Percentiles rank a stretch among this genome's conserved stretches.
phyloP scores from a whole-genome alignment of 805 yeast species.

The Wickerhamiella qilinensis region DNA sequence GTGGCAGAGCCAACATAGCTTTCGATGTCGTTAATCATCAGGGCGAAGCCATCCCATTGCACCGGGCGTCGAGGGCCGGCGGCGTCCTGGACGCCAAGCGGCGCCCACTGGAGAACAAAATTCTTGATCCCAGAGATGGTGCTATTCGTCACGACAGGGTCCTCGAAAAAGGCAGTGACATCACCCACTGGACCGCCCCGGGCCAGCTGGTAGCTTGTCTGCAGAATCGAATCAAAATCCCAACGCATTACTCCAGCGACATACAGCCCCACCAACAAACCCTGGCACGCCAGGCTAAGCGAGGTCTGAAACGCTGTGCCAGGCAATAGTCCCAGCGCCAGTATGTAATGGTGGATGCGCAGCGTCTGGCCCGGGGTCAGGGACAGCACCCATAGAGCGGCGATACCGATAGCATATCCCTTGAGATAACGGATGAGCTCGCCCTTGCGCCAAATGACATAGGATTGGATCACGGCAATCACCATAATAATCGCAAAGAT shows the following conservation, averaged over 20 bases:
- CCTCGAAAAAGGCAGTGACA: conserved; percentile 9
- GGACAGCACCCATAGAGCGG: conserved; percentile 30
- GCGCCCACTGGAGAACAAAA: conserved; percentile 17
- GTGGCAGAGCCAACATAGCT: conserved; percentile 41
- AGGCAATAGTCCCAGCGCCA: conserved; percentile 63
- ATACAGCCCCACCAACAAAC: conserved; percentile 63
- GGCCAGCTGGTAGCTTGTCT: conserved; percentile 47
- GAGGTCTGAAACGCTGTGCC: conserved; percentile 51
- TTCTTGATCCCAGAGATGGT: conserved; percentile 18
- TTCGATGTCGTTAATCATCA: conserved; percentile 68
- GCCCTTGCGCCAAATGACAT: conserved; percentile 55
- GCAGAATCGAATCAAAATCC: conserved; percentile 85
- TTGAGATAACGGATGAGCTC: conserved; percentile 39
- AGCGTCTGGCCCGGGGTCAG: conserved; percentile 50
- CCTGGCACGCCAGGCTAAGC: conserved; percentile 48
- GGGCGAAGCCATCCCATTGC: conserved; percentile 35
- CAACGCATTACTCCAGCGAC: conserved; percentile 79
- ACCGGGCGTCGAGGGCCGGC: no score
- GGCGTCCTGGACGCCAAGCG: conserved; percentile 4
- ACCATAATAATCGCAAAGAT: conserved; percentile 32
- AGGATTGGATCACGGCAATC: conserved; percentile 60
- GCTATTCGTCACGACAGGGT: conserved; percentile 6
- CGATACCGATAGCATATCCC: conserved; percentile 33
- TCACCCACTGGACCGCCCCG: conserved; percentile 49
- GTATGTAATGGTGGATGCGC: conserved; percentile 66